Conservation (phyloP, 805 yeast genomes). For the Middelhovenomyces tepae region DNA sequence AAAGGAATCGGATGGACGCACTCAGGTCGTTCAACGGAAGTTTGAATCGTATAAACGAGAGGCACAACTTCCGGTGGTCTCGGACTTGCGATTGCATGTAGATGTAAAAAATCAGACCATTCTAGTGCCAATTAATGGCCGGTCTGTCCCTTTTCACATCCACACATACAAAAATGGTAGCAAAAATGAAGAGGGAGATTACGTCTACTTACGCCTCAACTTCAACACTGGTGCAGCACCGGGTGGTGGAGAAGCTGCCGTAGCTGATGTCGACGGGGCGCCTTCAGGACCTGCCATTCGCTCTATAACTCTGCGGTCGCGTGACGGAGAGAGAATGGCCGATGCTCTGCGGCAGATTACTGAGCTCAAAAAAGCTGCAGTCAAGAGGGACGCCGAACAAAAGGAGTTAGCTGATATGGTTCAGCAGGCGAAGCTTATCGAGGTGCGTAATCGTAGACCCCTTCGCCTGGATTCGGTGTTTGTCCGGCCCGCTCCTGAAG, state of each 20-base stretch:
- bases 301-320: conserved; percentile 78
- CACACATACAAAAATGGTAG: conserved; percentile 91
- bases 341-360: conserved; percentile 84
- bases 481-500: conserved; percentile 92
- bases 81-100: conserved; percentile 78
- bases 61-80: conserved; percentile 77
- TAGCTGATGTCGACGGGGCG: conserved; percentile 48
- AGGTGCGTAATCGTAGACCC: conserved; percentile 75
- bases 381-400: conserved; percentile 82
- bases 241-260: conserved; percentile 73
- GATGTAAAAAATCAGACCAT: conserved; percentile 85
- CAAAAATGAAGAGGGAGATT: conserved; percentile 93
- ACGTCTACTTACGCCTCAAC: conserved; percentile 79
- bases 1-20: conserved; percentile 29
- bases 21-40: conserved; percentile 70
- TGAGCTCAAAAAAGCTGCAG: conserved; percentile 85
- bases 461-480: conserved; percentile 80
- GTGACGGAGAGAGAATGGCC: conserved; percentile 83
- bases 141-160: conserved; percentile 97
- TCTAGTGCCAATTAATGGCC: conserved; percentile 82
- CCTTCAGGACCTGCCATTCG: conserved; percentile 81
- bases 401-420: conserved; percentile 92
- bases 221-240: conserved; percentile 90
- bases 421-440: conserved; percentile 79
- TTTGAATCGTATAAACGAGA: conserved; percentile 93